These are phyloP conservation scores for Ceratorhiza oryzae-sativae DNA, from an alignment of 1,284 basidiomycete genomes.

Conservation along the genomic window DNA sequence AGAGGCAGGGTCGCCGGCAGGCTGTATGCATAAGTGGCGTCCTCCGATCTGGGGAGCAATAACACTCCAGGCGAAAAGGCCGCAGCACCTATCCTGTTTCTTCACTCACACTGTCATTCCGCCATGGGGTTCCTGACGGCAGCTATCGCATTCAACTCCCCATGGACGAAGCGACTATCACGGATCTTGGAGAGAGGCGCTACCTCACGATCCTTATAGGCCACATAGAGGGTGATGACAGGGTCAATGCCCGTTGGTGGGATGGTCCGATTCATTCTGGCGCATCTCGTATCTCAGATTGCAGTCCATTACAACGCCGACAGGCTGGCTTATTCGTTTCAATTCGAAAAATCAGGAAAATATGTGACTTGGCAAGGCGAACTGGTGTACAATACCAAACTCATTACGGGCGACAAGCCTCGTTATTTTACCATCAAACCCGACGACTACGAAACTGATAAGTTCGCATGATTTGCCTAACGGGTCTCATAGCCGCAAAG, in stretches of 20 bases:
- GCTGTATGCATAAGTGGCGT: no score
- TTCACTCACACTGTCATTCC: no score
- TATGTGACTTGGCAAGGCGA: neutral
- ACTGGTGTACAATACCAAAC: neutral
- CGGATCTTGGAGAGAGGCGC: slow-evolving; percentile 1
- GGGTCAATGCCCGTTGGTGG: neutral
- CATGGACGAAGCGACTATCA: neutral
- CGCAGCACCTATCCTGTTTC: no score
- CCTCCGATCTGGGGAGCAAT: no score
- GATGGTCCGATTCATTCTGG: neutral
- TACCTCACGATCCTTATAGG: neutral
- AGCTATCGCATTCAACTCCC: slow-evolving; percentile 1
- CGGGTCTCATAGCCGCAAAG: no score
- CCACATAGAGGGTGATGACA: neutral
- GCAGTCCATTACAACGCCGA: neutral
- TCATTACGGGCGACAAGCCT: slow-evolving; percentile 7
- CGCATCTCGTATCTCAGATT: neutral
- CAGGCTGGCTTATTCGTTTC: neutral
- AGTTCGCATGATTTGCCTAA: neutral
- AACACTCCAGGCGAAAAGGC: no score
- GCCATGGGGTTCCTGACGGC: slow-evolving; percentile 16
- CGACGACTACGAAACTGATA: neutral
- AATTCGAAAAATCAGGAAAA: neutral
- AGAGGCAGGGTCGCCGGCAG: no score
- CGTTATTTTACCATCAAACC: slow-evolving; percentile 1